Percentiles rank a stretch among this genome's conserved stretches.
Evolutionary conservation across 495 filamentous ascomycete species (phyloP).

Genomic region (Talaromyces thailandensis): DNA sequence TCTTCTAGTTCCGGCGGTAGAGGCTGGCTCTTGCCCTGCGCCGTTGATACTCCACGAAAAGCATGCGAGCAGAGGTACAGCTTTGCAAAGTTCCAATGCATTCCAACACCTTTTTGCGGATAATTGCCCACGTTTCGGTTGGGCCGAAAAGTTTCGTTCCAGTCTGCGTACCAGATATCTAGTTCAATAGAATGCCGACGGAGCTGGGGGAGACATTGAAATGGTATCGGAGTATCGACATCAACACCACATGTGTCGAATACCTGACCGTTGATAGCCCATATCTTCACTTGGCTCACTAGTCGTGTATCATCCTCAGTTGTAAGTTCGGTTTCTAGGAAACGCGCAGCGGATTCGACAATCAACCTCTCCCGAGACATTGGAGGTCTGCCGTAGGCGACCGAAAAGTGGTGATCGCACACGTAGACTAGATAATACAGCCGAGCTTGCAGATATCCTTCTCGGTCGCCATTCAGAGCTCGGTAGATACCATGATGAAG

Average conservation of each 20-base stretch:
- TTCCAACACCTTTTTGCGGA: slow-evolving; percentile 20
- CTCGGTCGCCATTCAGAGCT: slow-evolving; percentile 18
- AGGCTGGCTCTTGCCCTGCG: slow-evolving; percentile 3
- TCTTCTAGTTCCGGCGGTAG: slow-evolving; percentile 20
- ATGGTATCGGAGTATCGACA: slow-evolving; percentile 20
- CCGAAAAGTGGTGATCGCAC: slow-evolving; percentile 29
- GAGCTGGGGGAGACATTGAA: slow-evolving; percentile 15
- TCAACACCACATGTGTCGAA: slow-evolving; percentile 32
- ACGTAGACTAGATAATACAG: slow-evolving; percentile 28
- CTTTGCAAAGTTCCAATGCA: slow-evolving; percentile 24
- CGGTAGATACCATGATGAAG: slow-evolving; percentile 23
- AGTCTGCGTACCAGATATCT: slow-evolving; percentile 25
- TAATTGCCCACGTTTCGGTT: slow-evolving; percentile 22
- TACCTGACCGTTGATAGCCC: slow-evolving; percentile 21
- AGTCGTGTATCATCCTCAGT: slow-evolving; percentile 26
- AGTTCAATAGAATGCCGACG: slow-evolving; percentile 18
- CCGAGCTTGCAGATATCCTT: slow-evolving; percentile 18
- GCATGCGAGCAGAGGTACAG: slow-evolving; percentile 28
- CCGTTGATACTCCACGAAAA: slow-evolving; percentile 17
- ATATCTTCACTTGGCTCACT: slow-evolving; percentile 27
- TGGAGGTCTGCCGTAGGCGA: slow-evolving; percentile 24
- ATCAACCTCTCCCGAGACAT: slow-evolving; percentile 24
- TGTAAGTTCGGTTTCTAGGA: slow-evolving; percentile 20
- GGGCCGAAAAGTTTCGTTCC: slow-evolving; percentile 17
- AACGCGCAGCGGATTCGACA: slow-evolving; percentile 13